phyloP scores from a whole-genome alignment of 2,329 filamentous ascomycete species.

The Alternaria postmessia region DNA sequence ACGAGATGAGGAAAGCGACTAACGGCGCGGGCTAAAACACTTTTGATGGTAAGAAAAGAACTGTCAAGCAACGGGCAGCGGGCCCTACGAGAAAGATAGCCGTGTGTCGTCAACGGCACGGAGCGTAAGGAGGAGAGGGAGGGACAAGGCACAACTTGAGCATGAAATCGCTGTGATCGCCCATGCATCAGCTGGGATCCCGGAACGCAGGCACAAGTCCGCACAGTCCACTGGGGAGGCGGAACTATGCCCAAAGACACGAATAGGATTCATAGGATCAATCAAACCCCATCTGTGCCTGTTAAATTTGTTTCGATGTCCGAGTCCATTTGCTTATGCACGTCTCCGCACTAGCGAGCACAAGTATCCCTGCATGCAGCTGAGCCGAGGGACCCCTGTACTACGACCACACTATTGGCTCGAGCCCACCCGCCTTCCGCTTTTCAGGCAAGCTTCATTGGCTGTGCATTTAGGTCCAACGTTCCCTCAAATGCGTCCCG shows the following conservation, averaged over 20 bases:
- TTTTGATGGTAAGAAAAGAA: conserved; percentile 20
- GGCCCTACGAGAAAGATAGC: conserved; percentile 25
- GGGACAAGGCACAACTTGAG: conserved; percentile 36
- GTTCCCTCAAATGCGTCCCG: conserved; percentile 31
- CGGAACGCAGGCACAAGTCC: conserved; percentile 38
- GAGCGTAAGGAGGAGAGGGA: conserved; percentile 35
- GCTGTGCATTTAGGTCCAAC: conserved; percentile 29
- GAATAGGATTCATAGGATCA: conserved; percentile 32
- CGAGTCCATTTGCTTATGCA: conserved; percentile 43
- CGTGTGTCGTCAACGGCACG: conserved; percentile 39
- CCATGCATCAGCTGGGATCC: conserved; percentile 38
- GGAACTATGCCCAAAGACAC: conserved; percentile 31
- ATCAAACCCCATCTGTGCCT: conserved; percentile 34
- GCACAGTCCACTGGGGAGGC: conserved; percentile 43
- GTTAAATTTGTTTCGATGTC: conserved; percentile 44
- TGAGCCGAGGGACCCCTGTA: conserved; percentile 28
- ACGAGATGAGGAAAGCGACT: conserved; percentile 18
- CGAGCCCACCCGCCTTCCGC: conserved; percentile 13
- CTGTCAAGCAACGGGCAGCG: conserved; percentile 16
- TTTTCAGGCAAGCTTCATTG: conserved; percentile 26
- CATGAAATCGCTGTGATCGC: conserved; percentile 44
- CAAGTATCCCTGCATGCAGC: conserved; percentile 42
- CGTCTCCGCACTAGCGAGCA: conserved; percentile 35
- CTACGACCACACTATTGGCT: conserved; percentile 22
- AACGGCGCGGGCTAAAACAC: conserved; percentile 23